Conservation (phyloP, 164 flowering plant species). For the Piper longum region DNA sequence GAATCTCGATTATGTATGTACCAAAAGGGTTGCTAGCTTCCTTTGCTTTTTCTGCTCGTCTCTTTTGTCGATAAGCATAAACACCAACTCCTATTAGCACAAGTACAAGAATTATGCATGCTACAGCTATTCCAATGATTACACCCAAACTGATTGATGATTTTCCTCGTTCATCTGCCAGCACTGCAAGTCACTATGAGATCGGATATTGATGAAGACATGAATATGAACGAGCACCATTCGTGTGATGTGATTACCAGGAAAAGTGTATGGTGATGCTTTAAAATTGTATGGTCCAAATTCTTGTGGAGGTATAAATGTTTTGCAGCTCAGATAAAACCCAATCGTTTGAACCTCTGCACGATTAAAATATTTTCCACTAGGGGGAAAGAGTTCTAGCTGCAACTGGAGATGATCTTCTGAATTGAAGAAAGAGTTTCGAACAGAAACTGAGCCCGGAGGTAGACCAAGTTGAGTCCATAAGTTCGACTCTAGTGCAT, state of each 20-base stretch:
- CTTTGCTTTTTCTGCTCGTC: slow-evolving; percentile 58
- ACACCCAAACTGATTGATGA: slow-evolving; percentile 19
- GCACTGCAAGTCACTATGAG: not conserved
- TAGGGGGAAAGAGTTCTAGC: slow-evolving; percentile 58
- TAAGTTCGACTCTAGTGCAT: slow-evolving; percentile 50
- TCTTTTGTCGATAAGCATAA: slow-evolving; percentile 55
- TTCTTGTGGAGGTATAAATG: slow-evolving; percentile 46
- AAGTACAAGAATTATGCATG: slow-evolving; percentile 30
- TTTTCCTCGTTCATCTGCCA: slow-evolving; percentile 19
- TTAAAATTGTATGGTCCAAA: slow-evolving; percentile 57
- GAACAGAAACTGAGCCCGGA: slow-evolving; percentile 73
- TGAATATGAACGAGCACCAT: not conserved
- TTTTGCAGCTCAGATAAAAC: slow-evolving; percentile 41
- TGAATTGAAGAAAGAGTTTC: slow-evolving; percentile 49
- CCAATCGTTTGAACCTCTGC: slow-evolving; percentile 52
- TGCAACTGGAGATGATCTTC: slow-evolving; percentile 68
- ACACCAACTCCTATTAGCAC: slow-evolving; percentile 33
- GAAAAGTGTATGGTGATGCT: slow-evolving; percentile 37
- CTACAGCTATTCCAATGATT: slow-evolving; percentile 34
- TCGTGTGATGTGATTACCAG: slow-evolving; percentile 22
- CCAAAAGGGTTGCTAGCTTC: slow-evolving; percentile 54
- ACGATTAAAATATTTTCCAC: slow-evolving; percentile 47
- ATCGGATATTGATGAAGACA: not conserved
- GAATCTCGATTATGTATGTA: slow-evolving; percentile 5
- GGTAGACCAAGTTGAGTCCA: slow-evolving; percentile 47